These are phyloP conservation scores for Solanum pinnatisectum DNA, from an alignment of 257 asterid genomes.

Conservation along the genomic window DNA sequence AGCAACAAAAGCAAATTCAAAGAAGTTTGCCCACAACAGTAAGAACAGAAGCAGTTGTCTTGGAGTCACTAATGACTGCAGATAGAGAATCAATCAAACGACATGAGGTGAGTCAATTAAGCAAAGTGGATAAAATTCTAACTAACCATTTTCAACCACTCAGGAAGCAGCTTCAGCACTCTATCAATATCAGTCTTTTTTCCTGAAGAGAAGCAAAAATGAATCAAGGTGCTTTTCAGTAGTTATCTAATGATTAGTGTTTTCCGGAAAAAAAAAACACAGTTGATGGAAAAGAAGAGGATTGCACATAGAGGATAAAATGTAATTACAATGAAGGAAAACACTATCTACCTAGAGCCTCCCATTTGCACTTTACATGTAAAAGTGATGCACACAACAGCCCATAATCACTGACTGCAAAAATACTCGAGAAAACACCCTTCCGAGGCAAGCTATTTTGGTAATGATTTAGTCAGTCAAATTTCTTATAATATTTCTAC, in stretches of 20 bases:
- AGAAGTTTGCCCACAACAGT: neutral
- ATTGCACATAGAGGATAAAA: neutral
- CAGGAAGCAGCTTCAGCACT: constrained; percentile 63
- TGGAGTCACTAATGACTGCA: too few species aligned
- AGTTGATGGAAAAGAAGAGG: neutral
- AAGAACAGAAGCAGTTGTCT: too few species aligned
- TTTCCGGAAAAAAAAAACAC: neutral
- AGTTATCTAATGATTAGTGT: neutral
- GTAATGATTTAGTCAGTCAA: neutral
- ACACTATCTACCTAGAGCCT: neutral
- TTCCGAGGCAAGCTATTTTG: neutral
- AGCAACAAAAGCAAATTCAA: neutral
- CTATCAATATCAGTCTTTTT: constrained; percentile 38
- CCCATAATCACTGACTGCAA: neutral
- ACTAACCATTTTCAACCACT: constrained; percentile 73
- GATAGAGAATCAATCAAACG: neutral
- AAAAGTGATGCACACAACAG: neutral
- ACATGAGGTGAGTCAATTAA: neutral
- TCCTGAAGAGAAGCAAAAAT: constrained; percentile 24
- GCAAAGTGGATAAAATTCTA: neutral
- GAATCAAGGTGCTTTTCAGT: neutral
- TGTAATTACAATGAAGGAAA: neutral
- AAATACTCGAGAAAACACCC: neutral
- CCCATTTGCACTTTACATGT: neutral
- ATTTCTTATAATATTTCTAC: neutral